These are phyloP conservation scores for Phytophthora citrophthora DNA, from an alignment of 352 stramenopile species.

Conservation along the genomic window DNA sequence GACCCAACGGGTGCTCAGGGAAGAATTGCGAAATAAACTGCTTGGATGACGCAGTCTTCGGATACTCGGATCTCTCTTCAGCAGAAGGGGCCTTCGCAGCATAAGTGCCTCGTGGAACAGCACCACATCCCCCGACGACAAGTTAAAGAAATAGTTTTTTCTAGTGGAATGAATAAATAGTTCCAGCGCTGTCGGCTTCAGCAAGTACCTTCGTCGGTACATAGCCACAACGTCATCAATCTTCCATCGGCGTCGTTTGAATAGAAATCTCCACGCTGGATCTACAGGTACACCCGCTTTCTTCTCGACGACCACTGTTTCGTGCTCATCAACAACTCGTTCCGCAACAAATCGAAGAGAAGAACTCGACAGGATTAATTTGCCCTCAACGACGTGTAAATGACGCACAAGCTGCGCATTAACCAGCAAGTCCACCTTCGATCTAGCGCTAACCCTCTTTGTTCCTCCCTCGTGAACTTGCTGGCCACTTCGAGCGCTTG, in stretches of 20 bases:
- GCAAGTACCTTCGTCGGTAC: conserved; percentile 78
- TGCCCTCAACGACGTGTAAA: conserved; percentile 77
- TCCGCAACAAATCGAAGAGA: conserved; percentile 70
- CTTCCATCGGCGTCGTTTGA: conserved; percentile 71
- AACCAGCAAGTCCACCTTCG: conserved; percentile 48
- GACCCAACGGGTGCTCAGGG: conserved; percentile 73
- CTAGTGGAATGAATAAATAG: conserved; percentile 82
- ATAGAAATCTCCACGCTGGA: conserved; percentile 69
- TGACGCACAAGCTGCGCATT: conserved; percentile 75
- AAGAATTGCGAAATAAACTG: conserved; percentile 82
- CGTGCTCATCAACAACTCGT: conserved; percentile 79
- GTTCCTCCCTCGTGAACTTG: conserved; percentile 10
- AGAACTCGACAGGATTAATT: conserved; percentile 57
- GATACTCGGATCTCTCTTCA: conserved; percentile 78
- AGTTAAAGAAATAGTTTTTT: conserved; percentile 90
- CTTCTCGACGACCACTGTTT: conserved; percentile 60
- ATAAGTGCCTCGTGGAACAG: conserved; percentile 79
- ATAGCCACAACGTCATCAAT: conserved; percentile 78
- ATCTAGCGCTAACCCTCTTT: conserved; percentile 17
- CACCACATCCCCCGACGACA: conserved; percentile 56
- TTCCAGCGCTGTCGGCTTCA: conserved; percentile 83
- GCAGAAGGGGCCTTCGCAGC: conserved; percentile 53
- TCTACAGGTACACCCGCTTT: conserved; percentile 47
- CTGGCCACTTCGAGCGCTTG: conserved; percentile 9
- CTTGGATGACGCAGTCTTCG: conserved; percentile 78